Conservation (phyloP, 768 basidiomycete species). For the Boletus fagicola region DNA sequence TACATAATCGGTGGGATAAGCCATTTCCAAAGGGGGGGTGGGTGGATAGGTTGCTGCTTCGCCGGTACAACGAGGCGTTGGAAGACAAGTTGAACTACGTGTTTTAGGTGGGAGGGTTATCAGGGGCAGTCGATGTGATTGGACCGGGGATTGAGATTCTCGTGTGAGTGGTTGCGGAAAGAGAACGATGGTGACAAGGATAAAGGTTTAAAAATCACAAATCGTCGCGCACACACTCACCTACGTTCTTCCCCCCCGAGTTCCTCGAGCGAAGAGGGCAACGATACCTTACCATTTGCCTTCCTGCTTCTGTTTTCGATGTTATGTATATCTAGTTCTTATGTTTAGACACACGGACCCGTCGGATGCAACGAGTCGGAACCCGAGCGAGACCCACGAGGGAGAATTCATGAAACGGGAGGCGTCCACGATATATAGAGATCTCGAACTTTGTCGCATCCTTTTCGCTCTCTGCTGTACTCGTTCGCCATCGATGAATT, state of each 20-base stretch:
- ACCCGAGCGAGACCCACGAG: no score
- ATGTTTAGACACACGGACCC: no score
- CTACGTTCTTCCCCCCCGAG: no score
- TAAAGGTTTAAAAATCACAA: not conserved
- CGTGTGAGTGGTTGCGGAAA: not conserved
- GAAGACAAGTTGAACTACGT: not conserved
- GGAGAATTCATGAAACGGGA: no score
- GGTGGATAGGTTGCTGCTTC: slow-evolving; percentile 77
- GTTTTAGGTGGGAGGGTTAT: not conserved
- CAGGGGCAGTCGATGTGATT: not conserved
- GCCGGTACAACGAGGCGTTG: slow-evolving; percentile 49
- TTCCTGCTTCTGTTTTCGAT: not conserved
- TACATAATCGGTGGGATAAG: slow-evolving; percentile 97
- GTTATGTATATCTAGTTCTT: not conserved
- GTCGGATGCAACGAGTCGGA: no score
- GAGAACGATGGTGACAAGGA: no score
- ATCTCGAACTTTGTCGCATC: not conserved
- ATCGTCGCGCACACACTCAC: not conserved
- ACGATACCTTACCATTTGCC: not conserved
- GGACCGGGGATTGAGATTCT: not conserved
- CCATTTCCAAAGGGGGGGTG: slow-evolving; percentile 78
- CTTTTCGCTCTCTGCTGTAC: not conserved
- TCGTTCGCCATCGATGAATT: not conserved
- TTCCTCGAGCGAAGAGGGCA: not conserved
- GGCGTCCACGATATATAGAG: not conserved